Percentiles rank a stretch among this genome's conserved stretches.
Conservation (phyloP, 306 rosid species). For the Macrotyloma uniflorum region DNA sequence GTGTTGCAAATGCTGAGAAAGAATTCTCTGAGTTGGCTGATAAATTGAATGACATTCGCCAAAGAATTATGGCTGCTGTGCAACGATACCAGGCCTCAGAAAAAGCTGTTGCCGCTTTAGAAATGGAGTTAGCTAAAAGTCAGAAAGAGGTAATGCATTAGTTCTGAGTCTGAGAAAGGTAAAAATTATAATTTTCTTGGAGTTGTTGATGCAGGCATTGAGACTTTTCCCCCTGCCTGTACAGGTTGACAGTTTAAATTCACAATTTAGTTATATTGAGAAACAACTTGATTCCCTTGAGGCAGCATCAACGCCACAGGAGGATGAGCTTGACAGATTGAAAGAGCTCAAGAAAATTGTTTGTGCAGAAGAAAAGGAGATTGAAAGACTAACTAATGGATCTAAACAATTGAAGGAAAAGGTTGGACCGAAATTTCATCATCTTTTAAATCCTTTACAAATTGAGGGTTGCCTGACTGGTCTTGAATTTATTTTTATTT, state of each 20-base stretch:
- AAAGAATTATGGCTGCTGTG: conserved; percentile 61
- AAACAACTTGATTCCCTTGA: conserved; percentile 81
- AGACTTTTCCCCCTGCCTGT: conserved; percentile 8
- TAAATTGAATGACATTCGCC: conserved; percentile 63
- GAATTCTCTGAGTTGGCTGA: conserved; percentile 61
- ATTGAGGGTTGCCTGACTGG: conserved; percentile 25
- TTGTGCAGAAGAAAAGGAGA: conserved; percentile 71
- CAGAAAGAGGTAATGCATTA: conserved; percentile 75
- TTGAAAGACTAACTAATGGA: conserved; percentile 64
- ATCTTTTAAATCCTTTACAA: conserved; percentile 16
- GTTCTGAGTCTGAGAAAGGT: conserved; percentile 6
- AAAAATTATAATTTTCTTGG: background rate
- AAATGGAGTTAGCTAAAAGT: conserved; percentile 86
- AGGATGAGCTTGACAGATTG: conserved; percentile 75
- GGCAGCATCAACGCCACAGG: conserved; percentile 73
- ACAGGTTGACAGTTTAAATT: conserved; percentile 82
- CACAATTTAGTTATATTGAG: conserved; percentile 78
- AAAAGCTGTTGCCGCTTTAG: conserved; percentile 62
- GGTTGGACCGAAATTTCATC: conserved; percentile 51
- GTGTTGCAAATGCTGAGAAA: conserved; percentile 74
- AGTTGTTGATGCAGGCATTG: conserved; percentile 19
- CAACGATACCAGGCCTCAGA: conserved; percentile 70
- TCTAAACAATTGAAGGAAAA: conserved; percentile 84
- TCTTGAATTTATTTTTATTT: conserved; percentile 28
- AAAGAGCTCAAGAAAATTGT: conserved; percentile 67